Percentiles rank a stretch among this genome's conserved stretches.
Evolutionary conservation across 2,329 filamentous ascomycete genomes (phyloP).

Genomic region (Chlorencoelia australis): DNA sequence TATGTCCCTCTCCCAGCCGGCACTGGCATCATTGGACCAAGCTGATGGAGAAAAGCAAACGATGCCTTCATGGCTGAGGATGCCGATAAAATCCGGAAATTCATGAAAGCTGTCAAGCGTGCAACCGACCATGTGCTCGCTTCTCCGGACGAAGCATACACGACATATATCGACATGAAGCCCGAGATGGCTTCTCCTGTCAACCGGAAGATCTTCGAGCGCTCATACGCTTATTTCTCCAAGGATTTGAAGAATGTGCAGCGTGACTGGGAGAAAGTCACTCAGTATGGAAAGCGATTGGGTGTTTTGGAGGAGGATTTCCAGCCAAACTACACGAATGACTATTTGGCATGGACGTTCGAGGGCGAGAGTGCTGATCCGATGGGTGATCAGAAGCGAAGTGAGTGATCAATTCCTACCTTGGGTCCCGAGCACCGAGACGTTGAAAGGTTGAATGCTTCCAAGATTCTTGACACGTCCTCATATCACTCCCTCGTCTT

Average conservation of each 20-base stretch:
- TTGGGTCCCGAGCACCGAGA: too few species aligned
- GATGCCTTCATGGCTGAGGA: constrained; percentile 57
- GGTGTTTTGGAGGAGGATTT: constrained; percentile 56
- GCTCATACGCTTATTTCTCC: constrained; percentile 68
- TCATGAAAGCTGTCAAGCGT: constrained; percentile 63
- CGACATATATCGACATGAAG: constrained; percentile 63
- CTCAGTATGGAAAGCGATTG: constrained; percentile 63
- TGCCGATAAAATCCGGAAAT: constrained; percentile 54
- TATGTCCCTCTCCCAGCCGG: constrained; percentile 5
- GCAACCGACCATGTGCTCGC: constrained; percentile 64
- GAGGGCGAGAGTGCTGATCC: constrained; percentile 58
- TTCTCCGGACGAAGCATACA: constrained; percentile 52
- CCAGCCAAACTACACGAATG: constrained; percentile 64
- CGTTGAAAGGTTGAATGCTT: too few species aligned
- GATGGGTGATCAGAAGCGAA: constrained; percentile 63
- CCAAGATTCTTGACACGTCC: too few species aligned
- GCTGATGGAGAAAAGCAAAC: constrained; percentile 34
- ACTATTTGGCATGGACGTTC: constrained; percentile 56
- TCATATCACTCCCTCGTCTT: too few species aligned
- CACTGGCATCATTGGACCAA: not conserved
- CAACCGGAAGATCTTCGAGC: constrained; percentile 72
- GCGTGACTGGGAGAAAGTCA: constrained; percentile 71
- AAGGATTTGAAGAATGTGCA: constrained; percentile 63
- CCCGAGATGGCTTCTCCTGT: constrained; percentile 56
- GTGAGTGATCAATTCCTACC: too few species aligned